Conservation (phyloP, 768 basidiomycete species). For the Leccinellum albellum region DNA sequence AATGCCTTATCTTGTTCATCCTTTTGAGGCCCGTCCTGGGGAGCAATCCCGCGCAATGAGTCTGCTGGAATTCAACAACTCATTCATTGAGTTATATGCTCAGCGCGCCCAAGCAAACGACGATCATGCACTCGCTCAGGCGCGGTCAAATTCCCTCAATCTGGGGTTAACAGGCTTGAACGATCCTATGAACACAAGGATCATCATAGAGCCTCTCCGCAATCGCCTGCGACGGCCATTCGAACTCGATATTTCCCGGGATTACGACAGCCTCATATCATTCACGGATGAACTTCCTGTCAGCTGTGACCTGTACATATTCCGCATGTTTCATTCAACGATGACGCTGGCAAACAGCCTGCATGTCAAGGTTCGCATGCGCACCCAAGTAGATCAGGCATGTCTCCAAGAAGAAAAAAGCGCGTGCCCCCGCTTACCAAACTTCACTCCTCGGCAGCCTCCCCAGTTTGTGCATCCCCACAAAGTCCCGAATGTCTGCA, state of each 20-base stretch:
- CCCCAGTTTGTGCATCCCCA: background rate
- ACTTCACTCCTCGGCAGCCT: background rate
- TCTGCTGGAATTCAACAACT: slow-evolving; percentile 2
- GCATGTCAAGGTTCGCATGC: background rate
- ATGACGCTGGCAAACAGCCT: slow-evolving; percentile 1
- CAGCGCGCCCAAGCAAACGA: background rate
- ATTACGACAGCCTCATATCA: slow-evolving; percentile 1
- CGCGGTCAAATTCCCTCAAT: background rate
- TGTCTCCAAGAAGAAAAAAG: background rate
- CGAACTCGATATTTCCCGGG: background rate
- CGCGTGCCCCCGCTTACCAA: background rate
- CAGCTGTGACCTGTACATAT: background rate
- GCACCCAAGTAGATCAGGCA: background rate
- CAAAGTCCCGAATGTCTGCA: slow-evolving; percentile 5
- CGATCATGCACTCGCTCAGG: background rate
- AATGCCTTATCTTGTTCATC: background rate
- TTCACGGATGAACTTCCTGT: slow-evolving; percentile 4
- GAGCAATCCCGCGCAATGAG: background rate
- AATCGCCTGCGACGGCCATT: background rate
- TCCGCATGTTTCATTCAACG: background rate
- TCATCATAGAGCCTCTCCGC: background rate
- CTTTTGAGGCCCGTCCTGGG: background rate
- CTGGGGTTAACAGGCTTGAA: background rate
- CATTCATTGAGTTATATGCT: background rate
- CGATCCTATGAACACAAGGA: background rate